phyloP scores from a whole-genome alignment of 768 basidiomycete genomes.

The Leccinellum luteum region DNA sequence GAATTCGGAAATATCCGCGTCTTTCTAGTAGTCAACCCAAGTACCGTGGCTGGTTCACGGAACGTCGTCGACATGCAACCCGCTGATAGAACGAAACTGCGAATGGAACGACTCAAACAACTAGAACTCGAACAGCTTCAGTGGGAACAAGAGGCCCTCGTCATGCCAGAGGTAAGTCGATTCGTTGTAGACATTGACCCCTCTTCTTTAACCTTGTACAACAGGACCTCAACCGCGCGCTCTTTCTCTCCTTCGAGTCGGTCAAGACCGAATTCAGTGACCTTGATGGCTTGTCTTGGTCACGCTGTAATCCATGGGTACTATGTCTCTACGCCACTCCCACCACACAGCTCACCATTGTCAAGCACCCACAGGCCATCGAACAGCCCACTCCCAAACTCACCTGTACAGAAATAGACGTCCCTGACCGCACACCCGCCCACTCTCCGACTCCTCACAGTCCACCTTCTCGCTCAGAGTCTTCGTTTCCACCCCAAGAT shows the following conservation, averaged over 20 bases:
- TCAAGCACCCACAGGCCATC: constrained; percentile 6
- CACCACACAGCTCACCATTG: neutral
- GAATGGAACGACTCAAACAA: constrained; percentile 45
- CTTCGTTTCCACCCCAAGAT: constrained; percentile 39
- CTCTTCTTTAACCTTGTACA: constrained; percentile 3
- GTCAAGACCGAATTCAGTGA: constrained; percentile 64
- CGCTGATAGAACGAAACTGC: constrained; percentile 45
- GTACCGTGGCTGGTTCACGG: constrained; percentile 7
- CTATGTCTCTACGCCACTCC: constrained; percentile 1
- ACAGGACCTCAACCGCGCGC: constrained; percentile 32
- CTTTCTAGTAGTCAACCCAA: too few relatives aligned
- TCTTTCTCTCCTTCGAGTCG: constrained; percentile 43
- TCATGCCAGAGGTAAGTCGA: constrained; percentile 50
- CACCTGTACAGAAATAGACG: constrained; percentile 18
- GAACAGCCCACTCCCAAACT: constrained; percentile 33
- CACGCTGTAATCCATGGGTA: constrained; percentile 33
- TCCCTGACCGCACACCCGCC: constrained; percentile 5
- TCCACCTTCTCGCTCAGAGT: too few relatives aligned
- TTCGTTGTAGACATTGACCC: neutral
- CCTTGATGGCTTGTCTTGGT: constrained; percentile 57
- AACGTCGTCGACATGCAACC: constrained; percentile 14
- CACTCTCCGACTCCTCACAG: neutral
- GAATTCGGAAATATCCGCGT: too few relatives aligned
- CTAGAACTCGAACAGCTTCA: constrained; percentile 51
- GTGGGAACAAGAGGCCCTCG: constrained; percentile 55